Conservation (phyloP, 1,284 basidiomycete species). For the Ganoderma meredithae region DNA sequence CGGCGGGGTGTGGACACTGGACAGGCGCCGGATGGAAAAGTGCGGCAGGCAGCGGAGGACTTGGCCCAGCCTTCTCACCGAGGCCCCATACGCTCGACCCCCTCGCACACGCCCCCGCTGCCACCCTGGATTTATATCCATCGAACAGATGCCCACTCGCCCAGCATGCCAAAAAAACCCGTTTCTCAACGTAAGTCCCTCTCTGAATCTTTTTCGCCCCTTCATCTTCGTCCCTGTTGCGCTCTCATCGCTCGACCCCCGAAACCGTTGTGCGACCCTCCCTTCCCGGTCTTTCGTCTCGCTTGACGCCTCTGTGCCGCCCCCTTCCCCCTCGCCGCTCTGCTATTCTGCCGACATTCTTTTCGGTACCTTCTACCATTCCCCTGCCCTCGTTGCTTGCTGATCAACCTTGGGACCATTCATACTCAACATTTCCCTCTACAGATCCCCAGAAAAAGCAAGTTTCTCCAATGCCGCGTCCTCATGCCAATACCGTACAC, state of each 20-base stretch:
- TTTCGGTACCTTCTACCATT: slow-evolving; percentile 13
- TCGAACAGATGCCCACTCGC: slow-evolving; percentile 41
- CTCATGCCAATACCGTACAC: slow-evolving; percentile 72
- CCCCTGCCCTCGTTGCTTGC: slow-evolving; percentile 8
- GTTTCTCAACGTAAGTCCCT: slow-evolving; percentile 40
- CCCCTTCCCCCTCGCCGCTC: slow-evolving; percentile 13
- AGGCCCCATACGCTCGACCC: slow-evolving; percentile 34
- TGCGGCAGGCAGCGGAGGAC: slow-evolving; percentile 20
- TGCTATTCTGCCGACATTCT: slow-evolving; percentile 20
- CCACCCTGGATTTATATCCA: slow-evolving; percentile 42
- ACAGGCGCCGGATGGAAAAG: slow-evolving; percentile 7
- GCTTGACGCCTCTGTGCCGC: slow-evolving; percentile 10
- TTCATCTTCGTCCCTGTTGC: slow-evolving; percentile 15
- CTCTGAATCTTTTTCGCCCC: slow-evolving; percentile 16
- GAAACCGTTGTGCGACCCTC: slow-evolving; percentile 21
- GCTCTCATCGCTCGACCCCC: slow-evolving; percentile 21
- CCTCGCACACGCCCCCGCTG: slow-evolving; percentile 30
- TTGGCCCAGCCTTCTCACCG: slow-evolving; percentile 14
- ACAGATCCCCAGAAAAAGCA: slow-evolving; percentile 64
- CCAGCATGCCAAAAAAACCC: slow-evolving; percentile 46
- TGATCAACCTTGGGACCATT: slow-evolving; percentile 23
- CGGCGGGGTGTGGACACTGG: slow-evolving; percentile 4
- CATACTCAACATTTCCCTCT: slow-evolving; percentile 11
- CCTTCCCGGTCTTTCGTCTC: slow-evolving; percentile 22
- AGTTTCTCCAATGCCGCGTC: slow-evolving; percentile 68